Conservation (phyloP, 2,329 filamentous ascomycete species). For the Alternaria ethzedia region DNA sequence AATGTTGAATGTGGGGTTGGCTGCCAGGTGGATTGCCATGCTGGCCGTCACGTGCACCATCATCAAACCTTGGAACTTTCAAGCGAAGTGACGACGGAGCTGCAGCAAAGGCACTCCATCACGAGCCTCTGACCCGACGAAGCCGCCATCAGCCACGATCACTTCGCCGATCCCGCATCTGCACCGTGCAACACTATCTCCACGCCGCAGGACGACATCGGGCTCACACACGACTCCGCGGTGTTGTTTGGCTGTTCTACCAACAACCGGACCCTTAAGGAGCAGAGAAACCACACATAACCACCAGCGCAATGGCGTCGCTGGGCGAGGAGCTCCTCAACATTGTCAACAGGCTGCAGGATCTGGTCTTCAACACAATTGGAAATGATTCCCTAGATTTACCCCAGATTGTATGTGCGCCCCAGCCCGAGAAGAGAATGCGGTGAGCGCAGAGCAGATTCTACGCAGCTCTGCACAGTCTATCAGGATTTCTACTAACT, state of each 20-base stretch:
- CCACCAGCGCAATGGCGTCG: constrained; percentile 73
- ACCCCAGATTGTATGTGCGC: constrained; percentile 92
- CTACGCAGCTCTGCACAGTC: background rate
- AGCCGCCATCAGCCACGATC: constrained; percentile 15
- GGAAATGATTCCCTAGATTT: constrained; percentile 97
- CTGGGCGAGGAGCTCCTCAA: constrained; percentile 94
- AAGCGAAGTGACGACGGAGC: constrained; percentile 37
- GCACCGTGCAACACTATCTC: constrained; percentile 9
- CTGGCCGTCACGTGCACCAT: constrained; percentile 16
- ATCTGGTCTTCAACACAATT: constrained; percentile 99
- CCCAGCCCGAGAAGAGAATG: constrained; percentile 14
- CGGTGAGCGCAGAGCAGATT: constrained; percentile 20
- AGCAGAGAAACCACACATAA: constrained; percentile 23
- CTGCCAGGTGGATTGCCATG: constrained; percentile 3
- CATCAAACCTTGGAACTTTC: constrained; percentile 23
- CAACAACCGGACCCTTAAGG: constrained; percentile 28
- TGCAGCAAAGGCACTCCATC: constrained; percentile 26
- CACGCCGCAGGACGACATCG: constrained; percentile 10
- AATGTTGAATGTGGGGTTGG: constrained; percentile 15
- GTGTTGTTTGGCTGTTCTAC: constrained; percentile 35
- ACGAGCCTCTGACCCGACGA: constrained; percentile 30
- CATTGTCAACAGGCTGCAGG: constrained; percentile 98
- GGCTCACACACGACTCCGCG: constrained; percentile 7
- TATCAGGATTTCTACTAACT: constrained; percentile 19
- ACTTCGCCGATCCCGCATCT: constrained; percentile 9